phyloP scores from a whole-genome alignment of 2,329 filamentous ascomycete species.

The Chaetomium olivaceum region DNA sequence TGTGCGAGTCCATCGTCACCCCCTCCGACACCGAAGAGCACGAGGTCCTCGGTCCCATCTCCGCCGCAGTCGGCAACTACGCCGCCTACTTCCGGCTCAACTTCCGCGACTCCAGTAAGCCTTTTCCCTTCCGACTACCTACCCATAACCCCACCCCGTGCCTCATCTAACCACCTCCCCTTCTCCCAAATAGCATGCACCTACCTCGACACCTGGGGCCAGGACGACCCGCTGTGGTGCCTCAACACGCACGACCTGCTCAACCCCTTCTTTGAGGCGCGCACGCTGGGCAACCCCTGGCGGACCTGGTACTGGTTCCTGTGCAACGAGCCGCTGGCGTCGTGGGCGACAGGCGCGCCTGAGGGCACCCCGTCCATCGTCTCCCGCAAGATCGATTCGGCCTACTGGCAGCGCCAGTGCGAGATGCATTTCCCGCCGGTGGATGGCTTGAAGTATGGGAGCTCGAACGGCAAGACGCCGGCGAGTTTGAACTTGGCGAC shows the following conservation, averaged over 20 bases:
- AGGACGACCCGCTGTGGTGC: conserved; percentile 32
- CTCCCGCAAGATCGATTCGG: conserved; percentile 26
- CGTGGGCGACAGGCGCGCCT: conserved; percentile 30
- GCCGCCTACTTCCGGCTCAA: conserved; percentile 29
- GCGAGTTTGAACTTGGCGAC: conserved; percentile 27
- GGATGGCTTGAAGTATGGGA: conserved; percentile 27
- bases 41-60: conserved; percentile 25
- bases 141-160: not conserved
- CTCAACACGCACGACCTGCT: conserved; percentile 31
- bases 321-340: conserved; percentile 31
- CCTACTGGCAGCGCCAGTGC: conserved; percentile 31
- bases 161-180: not conserved
- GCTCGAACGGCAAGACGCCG: conserved; percentile 25
- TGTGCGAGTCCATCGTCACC: conserved; percentile 26
- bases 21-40: conserved; percentile 9
- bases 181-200: conserved; percentile 24
- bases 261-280: conserved; percentile 29
- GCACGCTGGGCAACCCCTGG: conserved; percentile 32
- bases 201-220: conserved; percentile 31
- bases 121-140: not conserved
- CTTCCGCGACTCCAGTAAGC: conserved; percentile 28
- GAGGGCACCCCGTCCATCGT: conserved; percentile 24
- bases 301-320: conserved; percentile 31
- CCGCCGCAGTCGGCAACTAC: conserved; percentile 25
- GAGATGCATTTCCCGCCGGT: conserved; percentile 30